A percentile compares a stretch with the other conserved stretches of the same genome.
These are phyloP conservation scores for Symmetrospora coprosmae DNA, from an alignment of 768 basidiomycete species.

Conservation along the genomic window DNA sequence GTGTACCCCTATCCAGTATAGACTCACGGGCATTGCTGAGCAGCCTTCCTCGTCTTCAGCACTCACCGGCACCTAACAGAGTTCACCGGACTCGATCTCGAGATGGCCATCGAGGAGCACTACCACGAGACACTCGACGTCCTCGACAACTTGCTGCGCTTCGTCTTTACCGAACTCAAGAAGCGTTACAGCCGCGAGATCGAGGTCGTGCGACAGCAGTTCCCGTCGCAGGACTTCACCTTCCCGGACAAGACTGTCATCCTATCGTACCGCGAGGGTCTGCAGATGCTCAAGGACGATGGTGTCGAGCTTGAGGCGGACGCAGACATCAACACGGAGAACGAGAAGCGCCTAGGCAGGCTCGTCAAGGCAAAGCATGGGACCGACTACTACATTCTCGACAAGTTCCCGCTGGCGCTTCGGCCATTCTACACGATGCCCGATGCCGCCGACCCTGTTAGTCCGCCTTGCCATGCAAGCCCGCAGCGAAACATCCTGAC, in stretches of 20 bases:
- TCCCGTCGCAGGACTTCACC: conserved; percentile 89
- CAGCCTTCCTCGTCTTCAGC: conserved; percentile 9
- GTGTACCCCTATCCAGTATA: background rate
- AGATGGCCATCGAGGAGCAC: conserved; percentile 97
- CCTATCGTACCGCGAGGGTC: conserved; percentile 72
- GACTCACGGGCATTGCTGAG: too few relatives aligned
- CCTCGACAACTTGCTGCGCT: conserved; percentile 69
- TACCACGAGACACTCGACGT: conserved; percentile 95
- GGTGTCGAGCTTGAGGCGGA: conserved; percentile 61
- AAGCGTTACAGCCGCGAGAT: conserved; percentile 69
- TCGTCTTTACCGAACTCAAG: conserved; percentile 70
- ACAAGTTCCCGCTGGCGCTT: conserved; percentile 92
- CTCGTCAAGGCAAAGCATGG: conserved; percentile 84
- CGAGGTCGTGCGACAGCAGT: conserved; percentile 63
- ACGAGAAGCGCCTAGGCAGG: conserved; percentile 82
- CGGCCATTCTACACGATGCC: conserved; percentile 99
- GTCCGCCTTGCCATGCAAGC: background rate
- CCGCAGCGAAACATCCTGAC: background rate
- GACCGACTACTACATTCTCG: conserved; percentile 97
- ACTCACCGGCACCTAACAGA: conserved; percentile 97
- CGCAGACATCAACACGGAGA: conserved; percentile 88
- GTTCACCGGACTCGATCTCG: conserved; percentile 95
- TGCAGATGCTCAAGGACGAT: conserved; percentile 70
- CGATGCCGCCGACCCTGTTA: conserved; percentile 72
- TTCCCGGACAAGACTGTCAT: conserved; percentile 80